Conservation (phyloP, 2,329 filamentous ascomycete species). For the Colletotrichum graminicola region DNA sequence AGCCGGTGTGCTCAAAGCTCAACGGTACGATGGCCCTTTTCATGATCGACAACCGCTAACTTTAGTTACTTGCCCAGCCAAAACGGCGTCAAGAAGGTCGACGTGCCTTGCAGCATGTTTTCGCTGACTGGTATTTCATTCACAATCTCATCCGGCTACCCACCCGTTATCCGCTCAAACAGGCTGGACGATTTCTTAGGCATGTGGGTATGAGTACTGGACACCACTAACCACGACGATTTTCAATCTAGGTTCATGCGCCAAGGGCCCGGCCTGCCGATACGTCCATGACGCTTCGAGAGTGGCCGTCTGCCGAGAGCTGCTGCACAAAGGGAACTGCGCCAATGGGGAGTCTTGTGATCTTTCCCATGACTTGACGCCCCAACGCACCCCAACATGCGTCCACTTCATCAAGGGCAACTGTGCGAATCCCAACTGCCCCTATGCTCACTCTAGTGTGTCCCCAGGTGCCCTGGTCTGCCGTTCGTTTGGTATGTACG, state of each 20-base stretch:
- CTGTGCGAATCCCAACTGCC: constrained; percentile 88
- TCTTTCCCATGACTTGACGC: constrained; percentile 86
- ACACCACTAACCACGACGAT: constrained; percentile 58
- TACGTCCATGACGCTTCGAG: constrained; percentile 87
- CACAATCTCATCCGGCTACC: constrained; percentile 50
- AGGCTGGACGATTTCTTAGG: constrained; percentile 9
- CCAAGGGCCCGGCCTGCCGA: constrained; percentile 82
- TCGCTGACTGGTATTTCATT: constrained; percentile 75
- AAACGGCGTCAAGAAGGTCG: constrained; percentile 74
- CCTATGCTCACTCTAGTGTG: constrained; percentile 86
- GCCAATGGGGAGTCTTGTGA: constrained; percentile 83
- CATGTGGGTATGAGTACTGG: constrained; percentile 49
- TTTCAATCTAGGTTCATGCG: constrained; percentile 78
- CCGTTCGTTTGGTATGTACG: constrained; percentile 83
- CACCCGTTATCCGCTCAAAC: constrained; percentile 6
- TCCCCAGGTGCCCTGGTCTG: constrained; percentile 85
- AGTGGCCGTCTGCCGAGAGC: constrained; percentile 91
- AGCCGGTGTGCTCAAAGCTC: constrained; percentile 78
- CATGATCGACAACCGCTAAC: constrained; percentile 54
- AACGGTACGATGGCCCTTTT: constrained; percentile 71
- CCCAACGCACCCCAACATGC: constrained; percentile 89
- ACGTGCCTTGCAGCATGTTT: constrained; percentile 80
- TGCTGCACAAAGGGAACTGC: constrained; percentile 84
- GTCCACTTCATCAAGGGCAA: constrained; percentile 90
- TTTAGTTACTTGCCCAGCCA: constrained; percentile 52